A percentile compares a stretch with the other conserved stretches of the same genome.
phyloP scores from a whole-genome alignment of 148 eudicot genomes.

The Salicornia ramosissima region DNA sequence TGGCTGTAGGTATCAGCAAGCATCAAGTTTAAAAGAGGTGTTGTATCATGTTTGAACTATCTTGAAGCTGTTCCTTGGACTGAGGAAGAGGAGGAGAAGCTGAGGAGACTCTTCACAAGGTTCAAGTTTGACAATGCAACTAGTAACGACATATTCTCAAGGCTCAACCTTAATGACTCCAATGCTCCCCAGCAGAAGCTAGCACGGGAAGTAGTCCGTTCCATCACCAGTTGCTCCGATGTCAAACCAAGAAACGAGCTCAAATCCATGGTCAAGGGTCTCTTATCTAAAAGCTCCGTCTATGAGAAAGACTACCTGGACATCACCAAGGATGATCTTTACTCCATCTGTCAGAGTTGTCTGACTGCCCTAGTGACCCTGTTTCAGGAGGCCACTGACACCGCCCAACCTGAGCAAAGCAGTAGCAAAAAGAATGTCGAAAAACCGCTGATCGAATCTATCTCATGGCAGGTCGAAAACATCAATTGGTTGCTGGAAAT shows the following conservation, averaged over 20 bases:
- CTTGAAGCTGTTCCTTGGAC: conserved; percentile 96
- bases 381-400: conserved; percentile 51
- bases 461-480: conserved; percentile 83
- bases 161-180: conserved; percentile 46
- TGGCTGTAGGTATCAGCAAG: conserved; percentile 64
- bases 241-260: conserved; percentile 75
- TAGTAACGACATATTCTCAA: conserved; percentile 50
- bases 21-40: conserved; percentile 62
- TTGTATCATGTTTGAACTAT: conserved; percentile 73
- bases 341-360: conserved; percentile 55
- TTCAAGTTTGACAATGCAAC: conserved; percentile 51
- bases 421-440: conserved; percentile 25
- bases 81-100: conserved; percentile 94
- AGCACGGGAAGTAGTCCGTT: conserved; percentile 55
- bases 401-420: conserved; percentile 17
- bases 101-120: conserved; percentile 54
- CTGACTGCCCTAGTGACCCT: conserved; percentile 41
- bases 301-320: conserved; percentile 58
- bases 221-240: conserved; percentile 55
- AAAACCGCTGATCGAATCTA: conserved; percentile 57
- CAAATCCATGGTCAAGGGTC: conserved; percentile 73
- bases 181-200: conserved; percentile 46
- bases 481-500: conserved; percentile 77
- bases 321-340: conserved; percentile 62
- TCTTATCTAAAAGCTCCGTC: conserved; percentile 69